phyloP scores from a whole-genome alignment of 2,329 filamentous ascomycete species.

The Gyromitra esculenta region DNA sequence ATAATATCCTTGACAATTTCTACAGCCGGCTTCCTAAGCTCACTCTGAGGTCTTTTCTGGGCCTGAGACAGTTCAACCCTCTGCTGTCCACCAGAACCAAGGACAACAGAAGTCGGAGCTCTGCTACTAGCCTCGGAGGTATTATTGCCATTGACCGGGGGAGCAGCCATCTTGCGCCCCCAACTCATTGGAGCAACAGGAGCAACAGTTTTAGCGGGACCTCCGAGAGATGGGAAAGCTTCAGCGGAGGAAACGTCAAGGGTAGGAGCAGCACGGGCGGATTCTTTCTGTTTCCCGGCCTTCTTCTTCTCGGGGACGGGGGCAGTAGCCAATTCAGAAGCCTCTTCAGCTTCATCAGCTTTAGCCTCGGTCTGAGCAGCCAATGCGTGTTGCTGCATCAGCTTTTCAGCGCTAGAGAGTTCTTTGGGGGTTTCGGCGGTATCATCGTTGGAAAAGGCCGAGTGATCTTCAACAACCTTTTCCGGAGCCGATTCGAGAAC shows the following conservation, averaged over 20 bases:
- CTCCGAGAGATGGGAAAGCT: conserved; percentile 89
- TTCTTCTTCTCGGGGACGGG: conserved; percentile 54
- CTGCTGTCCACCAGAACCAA: conserved; percentile 69
- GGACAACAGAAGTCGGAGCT: conserved; percentile 70
- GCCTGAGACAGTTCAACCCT: conserved; percentile 79
- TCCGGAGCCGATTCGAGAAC: conserved; percentile 53
- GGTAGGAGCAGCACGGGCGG: conserved; percentile 59
- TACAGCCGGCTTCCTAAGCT: conserved; percentile 83
- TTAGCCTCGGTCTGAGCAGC: conserved; percentile 70
- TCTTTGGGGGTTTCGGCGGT: conserved; percentile 57
- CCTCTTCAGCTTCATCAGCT: conserved; percentile 75
- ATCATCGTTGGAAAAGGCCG: conserved; percentile 57
- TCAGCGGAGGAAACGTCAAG: conserved; percentile 90
- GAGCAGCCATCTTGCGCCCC: conserved; percentile 73
- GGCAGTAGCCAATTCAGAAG: conserved; percentile 60
- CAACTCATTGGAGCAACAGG: conserved; percentile 76
- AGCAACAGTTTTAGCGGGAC: conserved; percentile 70
- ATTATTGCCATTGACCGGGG: conserved; percentile 67
- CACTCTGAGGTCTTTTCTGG: conserved; percentile 77
- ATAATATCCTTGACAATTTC: conserved; percentile 93
- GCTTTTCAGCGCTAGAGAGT: conserved; percentile 66
- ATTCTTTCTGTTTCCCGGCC: conserved; percentile 67
- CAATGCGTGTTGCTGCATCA: conserved; percentile 71
- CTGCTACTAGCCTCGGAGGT: conserved; percentile 65
- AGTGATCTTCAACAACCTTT: conserved; percentile 54